Evolutionary conservation across 2,329 filamentous ascomycete genomes (phyloP).

Genomic region (Rhinocladiella similis): DNA sequence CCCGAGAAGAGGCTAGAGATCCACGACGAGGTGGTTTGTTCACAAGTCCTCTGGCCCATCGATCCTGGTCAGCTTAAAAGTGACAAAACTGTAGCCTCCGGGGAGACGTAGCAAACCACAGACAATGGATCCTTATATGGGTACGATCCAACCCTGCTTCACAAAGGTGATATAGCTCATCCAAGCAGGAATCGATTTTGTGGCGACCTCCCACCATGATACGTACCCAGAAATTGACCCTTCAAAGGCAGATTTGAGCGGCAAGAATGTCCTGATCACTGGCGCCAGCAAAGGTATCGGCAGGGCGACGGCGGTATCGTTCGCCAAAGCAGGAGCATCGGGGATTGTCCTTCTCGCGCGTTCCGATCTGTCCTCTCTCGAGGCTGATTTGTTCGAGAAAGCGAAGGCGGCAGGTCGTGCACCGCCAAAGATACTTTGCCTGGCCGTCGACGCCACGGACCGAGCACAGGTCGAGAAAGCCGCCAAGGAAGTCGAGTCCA

Average conservation of each 20-base stretch:
- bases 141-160: neutral
- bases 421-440: conserved; percentile 43
- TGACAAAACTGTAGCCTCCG: too few relatives aligned
- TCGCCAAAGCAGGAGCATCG: conserved; percentile 37
- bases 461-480: conserved; percentile 38
- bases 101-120: neutral
- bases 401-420: conserved; percentile 38
- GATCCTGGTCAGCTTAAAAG: too few relatives aligned
- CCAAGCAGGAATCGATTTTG: conserved; percentile 1
- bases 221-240: conserved; percentile 56
- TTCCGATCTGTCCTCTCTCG: conserved; percentile 44
- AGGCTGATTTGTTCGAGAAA: conserved; percentile 35
- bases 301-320: conserved; percentile 35
- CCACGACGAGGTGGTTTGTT: too few relatives aligned
- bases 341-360: conserved; percentile 57
- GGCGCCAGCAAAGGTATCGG: conserved; percentile 40
- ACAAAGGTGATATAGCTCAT: neutral
- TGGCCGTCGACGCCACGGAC: conserved; percentile 47
- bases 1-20: too few relatives aligned
- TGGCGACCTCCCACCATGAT: conserved; percentile 40
- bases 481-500: conserved; percentile 34
- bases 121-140: neutral
- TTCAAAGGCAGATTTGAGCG: conserved; percentile 31
- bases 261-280: conserved; percentile 38
- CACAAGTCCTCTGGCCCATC: too few relatives aligned